Evolutionary conservation across 2,329 filamentous ascomycete species (phyloP), one percentile per base, ranked within the genome.

Genomic region (Periglandula ipomoeae): DNA sequence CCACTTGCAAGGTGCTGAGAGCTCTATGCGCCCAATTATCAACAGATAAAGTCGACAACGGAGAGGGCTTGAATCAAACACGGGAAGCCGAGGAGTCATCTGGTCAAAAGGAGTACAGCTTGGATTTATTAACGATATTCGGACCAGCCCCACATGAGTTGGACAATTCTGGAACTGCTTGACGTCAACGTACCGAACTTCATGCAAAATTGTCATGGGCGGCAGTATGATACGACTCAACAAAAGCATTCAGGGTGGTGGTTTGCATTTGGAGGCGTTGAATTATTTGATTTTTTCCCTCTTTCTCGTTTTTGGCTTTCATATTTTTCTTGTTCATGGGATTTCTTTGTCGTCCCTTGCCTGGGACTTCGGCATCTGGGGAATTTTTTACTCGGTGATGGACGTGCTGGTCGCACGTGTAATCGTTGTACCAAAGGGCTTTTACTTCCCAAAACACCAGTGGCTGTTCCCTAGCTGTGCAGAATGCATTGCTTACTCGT

Each of bases 211-310:
- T 34, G 46, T 48, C 8, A 46, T 37, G 26, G 43, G 32, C 44
- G 17, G 26, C 37, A 35, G 20, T 47, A 35, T 47, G 44, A 44
- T 44, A 41, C 40, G 44, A 47, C 32, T 52, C 47, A 44, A 52
- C 35, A 45, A 62, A 60, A 63, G 53, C 55, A 55, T 56, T 49
- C 32, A 48, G 57, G 59, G 54, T 49, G 58, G 60, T 55, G 60
- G 59, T 59, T 68, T 42, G 65, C 65, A 68, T 68, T 60, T 53
- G 58, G 61, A 58, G 65, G 65, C 64, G 65, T 68, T 68, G 58
- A 56, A 50, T 49, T 49, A 57, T 59, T 53, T 53, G 50, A 53
- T 59, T 55, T 54, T 53, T 54, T 53, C 27, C 41, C 51, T 54
- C 26, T 46, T n/a, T 5, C 23, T 47, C 39, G 20, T 43, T 35